Evolutionary conservation across 306 rosid species (phyloP).

Genomic region (Vigna trinervia): DNA sequence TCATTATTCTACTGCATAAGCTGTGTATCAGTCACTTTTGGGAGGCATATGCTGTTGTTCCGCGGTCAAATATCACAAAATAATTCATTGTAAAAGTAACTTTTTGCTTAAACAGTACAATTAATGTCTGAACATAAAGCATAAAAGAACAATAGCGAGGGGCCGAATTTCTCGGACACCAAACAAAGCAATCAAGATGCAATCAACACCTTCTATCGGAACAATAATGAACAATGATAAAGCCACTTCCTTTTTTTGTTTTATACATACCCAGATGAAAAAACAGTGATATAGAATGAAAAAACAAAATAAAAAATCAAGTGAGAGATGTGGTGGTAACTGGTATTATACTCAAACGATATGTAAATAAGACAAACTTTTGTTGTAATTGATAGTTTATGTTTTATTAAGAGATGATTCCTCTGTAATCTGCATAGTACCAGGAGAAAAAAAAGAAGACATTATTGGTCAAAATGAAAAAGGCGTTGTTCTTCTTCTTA

Average conservation of each 20-base stretch:
- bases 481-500: not conserved
- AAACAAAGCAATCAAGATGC: constrained; percentile 2
- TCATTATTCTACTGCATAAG: not conserved
- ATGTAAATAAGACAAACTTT: too few relatives aligned
- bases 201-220: not conserved
- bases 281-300: too few relatives aligned
- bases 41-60: not conserved
- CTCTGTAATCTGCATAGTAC: not conserved
- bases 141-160: not conserved
- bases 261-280: not conserved
- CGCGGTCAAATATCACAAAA: not conserved
- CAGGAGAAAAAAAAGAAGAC: not conserved
- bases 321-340: not conserved
- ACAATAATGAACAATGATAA: not conserved
- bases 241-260: not conserved
- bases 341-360: too few relatives aligned
- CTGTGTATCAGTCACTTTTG: not conserved
- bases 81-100: not conserved
- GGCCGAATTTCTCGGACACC: constrained; percentile 20
- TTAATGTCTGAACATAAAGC: not conserved
- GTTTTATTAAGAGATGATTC: not conserved
- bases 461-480: not conserved
- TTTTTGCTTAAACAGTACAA: not conserved
- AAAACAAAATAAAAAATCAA: too few relatives aligned
- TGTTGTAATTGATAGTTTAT: too few relatives aligned